Base-by-base conservation (phyloP, 768 basidiomycete species). In the Coprinellus micaceus region DNA sequence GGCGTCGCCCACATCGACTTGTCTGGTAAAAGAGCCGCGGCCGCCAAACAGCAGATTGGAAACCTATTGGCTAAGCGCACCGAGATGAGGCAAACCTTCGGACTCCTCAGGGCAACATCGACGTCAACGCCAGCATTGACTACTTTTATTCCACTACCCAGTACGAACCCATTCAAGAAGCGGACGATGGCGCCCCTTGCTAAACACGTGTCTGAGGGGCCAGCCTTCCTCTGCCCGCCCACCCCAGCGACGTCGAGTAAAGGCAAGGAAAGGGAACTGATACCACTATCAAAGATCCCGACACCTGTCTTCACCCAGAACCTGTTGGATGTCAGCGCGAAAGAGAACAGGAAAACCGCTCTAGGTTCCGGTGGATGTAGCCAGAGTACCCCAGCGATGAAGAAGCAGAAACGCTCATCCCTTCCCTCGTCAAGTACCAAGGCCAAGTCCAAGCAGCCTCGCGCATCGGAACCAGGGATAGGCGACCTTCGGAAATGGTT, bases 301-400 rank as follows among this genome's bases (percentile, higher is more conserved):
- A 29, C 52, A 17, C 58, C 61, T 7, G 39, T 52, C 28, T 53
- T 60, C 47, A 62, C 58, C 36, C 61, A 56, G 39, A 56, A 55
- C 4, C 24, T 58, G 21, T 30, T 62, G 15, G 39, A 56, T 17
- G 43, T 22, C 4, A 60, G 37, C 41, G 22, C 43, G 30, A 40
- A 41, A 29, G 28, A 36, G 36, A 47, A 36, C 45, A 43, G 22
- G 26, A 45, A 54, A 9, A 17, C 29, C 33, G 6, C 17, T 37
- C 33, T n/a, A 24, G 26, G 19, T n/a, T 40, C 30, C 17, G 28
- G 13, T 17, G 29, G 22, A 15, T 12, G 11, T 10, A 29, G 30
- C 24, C 33, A 47, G 33, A 12, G n/a, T n/a, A n/a, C n/a, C n/a
- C 56, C 52, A 56, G 46, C 53, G n/a, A 41, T 53, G 24, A 49